Evolutionary conservation across 2,329 filamentous ascomycete genomes (phyloP).

Genomic region (Pseudogymnoascus sp.): DNA sequence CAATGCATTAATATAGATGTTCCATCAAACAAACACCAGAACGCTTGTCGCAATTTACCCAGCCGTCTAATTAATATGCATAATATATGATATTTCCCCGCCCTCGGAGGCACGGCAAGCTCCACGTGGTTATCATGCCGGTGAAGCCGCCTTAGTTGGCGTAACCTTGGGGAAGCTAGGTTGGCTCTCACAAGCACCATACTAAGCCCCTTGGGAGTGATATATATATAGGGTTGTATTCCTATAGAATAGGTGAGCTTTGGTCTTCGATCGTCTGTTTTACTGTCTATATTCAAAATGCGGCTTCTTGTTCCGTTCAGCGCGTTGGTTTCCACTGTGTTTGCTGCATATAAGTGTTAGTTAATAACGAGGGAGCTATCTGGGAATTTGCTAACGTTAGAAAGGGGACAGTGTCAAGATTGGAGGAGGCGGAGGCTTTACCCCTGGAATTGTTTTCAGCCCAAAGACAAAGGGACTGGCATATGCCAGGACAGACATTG

Average conservation of each 20-base stretch:
- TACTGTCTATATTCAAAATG: not conserved
- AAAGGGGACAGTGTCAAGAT: constrained; percentile 42
- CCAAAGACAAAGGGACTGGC: constrained; percentile 42
- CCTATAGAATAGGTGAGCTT: not conserved
- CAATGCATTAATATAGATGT: not conserved
- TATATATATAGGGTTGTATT: not conserved
- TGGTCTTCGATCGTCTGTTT: not conserved
- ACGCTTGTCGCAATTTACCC: not conserved
- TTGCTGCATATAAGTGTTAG: not conserved
- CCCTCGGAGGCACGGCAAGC: not conserved
- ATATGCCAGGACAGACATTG: constrained; percentile 51
- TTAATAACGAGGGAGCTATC: not conserved
- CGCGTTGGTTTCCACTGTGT: constrained; percentile 2
- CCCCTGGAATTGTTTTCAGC: constrained; percentile 51
- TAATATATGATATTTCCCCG: constrained; percentile 1
- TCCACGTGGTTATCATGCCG: not conserved
- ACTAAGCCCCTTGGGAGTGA: not conserved
- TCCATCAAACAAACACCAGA: constrained; percentile 6
- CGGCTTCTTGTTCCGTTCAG: not conserved
- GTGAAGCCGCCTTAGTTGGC: not conserved
- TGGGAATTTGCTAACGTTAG: not conserved
- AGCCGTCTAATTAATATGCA: not conserved
- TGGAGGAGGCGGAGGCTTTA: constrained; percentile 51
- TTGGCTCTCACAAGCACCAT: not conserved
- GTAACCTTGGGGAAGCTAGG: not conserved